Evolutionary conservation across 768 basidiomycete genomes (phyloP).

Genomic region (Kwoniella botswanensis): DNA sequence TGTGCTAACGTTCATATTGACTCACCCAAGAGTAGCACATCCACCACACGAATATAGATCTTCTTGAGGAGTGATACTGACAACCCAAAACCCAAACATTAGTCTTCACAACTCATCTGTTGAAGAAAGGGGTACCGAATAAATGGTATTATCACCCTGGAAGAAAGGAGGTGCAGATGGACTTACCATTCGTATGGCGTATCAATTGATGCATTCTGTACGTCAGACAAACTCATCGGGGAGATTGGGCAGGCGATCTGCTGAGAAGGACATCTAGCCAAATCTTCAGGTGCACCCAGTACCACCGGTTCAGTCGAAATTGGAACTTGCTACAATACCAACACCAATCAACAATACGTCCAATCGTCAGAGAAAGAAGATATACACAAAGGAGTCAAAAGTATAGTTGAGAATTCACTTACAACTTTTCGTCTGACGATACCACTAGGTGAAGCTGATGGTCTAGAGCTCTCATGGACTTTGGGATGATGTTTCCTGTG

Average conservation of each 20-base stretch:
- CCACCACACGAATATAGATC: constrained; percentile 42
- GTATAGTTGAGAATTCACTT: background rate
- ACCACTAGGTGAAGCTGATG: constrained; percentile 9
- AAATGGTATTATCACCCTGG: no score
- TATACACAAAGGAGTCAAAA: constrained; percentile 2
- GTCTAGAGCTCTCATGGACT: constrained; percentile 7
- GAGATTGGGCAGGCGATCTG: constrained; percentile 32
- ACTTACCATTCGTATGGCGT: constrained; percentile 34
- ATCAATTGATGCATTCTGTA: constrained; percentile 1
- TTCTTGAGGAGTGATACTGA: constrained; percentile 28
- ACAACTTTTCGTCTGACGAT: constrained; percentile 5
- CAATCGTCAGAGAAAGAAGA: background rate
- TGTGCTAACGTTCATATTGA: background rate
- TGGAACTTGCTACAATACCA: background rate
- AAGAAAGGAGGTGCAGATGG: background rate
- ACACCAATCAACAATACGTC: background rate
- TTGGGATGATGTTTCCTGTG: constrained; percentile 14
- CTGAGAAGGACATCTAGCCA: constrained; percentile 26
- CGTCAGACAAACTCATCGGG: background rate
- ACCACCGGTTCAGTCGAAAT: background rate
- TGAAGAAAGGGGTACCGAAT: background rate
- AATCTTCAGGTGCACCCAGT: constrained; percentile 22
- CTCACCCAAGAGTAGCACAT: constrained; percentile 34
- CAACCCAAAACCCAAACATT: constrained; percentile 1
- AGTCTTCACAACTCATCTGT: no score